Conservation (phyloP, 2,329 filamentous ascomycete species). For the Pseudocercospora eumusae region DNA sequence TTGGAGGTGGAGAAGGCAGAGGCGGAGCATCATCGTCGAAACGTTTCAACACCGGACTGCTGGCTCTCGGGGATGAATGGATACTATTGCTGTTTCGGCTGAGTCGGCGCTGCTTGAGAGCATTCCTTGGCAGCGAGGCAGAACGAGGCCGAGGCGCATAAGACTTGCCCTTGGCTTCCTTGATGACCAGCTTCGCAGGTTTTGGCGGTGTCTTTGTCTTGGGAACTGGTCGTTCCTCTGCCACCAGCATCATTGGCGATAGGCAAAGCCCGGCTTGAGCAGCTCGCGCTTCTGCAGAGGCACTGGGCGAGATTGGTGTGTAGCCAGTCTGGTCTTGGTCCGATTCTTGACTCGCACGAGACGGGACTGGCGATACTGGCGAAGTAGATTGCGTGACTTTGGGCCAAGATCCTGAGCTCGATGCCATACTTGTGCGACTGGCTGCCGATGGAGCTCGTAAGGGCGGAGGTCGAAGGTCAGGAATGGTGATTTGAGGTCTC, state of each 20-base stretch:
- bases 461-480: constrained; percentile 31
- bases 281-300: constrained; percentile 23
- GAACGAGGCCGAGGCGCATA: constrained; percentile 39
- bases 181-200: constrained; percentile 36
- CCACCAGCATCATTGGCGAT: constrained; percentile 41
- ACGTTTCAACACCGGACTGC: constrained; percentile 18
- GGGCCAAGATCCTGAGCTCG: constrained; percentile 36
- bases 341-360: constrained; percentile 24
- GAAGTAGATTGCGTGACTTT: constrained; percentile 34
- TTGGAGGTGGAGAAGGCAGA: constrained; percentile 40
- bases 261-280: constrained; percentile 22
- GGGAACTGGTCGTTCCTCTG: constrained; percentile 38
- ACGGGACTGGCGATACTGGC: constrained; percentile 36
- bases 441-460: constrained; percentile 33
- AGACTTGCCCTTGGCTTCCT: constrained; percentile 30
- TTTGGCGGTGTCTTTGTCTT: constrained; percentile 33
- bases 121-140: constrained; percentile 33
- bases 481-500: constrained; percentile 38
- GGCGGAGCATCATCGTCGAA: constrained; percentile 32
- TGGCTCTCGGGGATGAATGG: constrained; percentile 24
- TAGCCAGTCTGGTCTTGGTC: constrained; percentile 31
- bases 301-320: constrained; percentile 33
- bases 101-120: constrained; percentile 26
- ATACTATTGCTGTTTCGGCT: constrained; percentile 19
- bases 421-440: constrained; percentile 26